Evolutionary conservation across 495 filamentous ascomycete genomes (phyloP).

Genomic region (Xylaria curta): DNA sequence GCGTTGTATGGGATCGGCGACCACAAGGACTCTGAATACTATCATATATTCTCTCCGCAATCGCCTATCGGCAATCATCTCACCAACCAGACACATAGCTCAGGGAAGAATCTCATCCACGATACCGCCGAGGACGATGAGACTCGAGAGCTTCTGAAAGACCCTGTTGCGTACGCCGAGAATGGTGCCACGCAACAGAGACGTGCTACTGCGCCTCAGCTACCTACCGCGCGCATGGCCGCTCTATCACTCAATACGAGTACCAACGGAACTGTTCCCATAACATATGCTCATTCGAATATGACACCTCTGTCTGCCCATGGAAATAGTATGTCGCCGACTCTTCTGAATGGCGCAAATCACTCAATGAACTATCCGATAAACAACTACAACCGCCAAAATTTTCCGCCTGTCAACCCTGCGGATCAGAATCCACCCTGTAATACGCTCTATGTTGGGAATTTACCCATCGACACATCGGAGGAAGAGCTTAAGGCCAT

Average conservation of each 20-base stretch:
- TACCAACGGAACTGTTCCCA: conserved; percentile 51
- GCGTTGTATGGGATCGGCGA: conserved; percentile 75
- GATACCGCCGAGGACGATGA: conserved; percentile 81
- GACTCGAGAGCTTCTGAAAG: conserved; percentile 80
- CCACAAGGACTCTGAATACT: conserved; percentile 62
- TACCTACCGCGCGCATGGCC: conserved; percentile 73
- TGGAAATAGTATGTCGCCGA: conserved; percentile 66
- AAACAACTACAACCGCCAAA: conserved; percentile 63
- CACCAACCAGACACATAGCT: conserved; percentile 69
- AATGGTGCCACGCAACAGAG: conserved; percentile 70
- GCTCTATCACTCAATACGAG: conserved; percentile 70
- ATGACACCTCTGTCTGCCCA: conserved; percentile 55
- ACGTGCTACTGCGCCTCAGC: conserved; percentile 75
- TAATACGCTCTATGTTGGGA: conserved; percentile 97
- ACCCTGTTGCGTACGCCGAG: conserved; percentile 83
- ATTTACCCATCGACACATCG: conserved; percentile 90
- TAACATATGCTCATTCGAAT: conserved; percentile 53
- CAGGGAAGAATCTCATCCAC: conserved; percentile 85
- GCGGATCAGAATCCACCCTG: conserved; percentile 98
- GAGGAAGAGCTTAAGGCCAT: conserved; percentile 96
- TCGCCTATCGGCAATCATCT: conserved; percentile 82
- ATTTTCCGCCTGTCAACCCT: conserved; percentile 88
- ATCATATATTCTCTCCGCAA: conserved; percentile 82
- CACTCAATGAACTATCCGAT: conserved; percentile 60
- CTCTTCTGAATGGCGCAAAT: conserved; percentile 53